Percentiles rank a stretch among this genome's conserved stretches.
Evolutionary conservation across 768 basidiomycete species (phyloP).

Genomic region (Boletus sp.): DNA sequence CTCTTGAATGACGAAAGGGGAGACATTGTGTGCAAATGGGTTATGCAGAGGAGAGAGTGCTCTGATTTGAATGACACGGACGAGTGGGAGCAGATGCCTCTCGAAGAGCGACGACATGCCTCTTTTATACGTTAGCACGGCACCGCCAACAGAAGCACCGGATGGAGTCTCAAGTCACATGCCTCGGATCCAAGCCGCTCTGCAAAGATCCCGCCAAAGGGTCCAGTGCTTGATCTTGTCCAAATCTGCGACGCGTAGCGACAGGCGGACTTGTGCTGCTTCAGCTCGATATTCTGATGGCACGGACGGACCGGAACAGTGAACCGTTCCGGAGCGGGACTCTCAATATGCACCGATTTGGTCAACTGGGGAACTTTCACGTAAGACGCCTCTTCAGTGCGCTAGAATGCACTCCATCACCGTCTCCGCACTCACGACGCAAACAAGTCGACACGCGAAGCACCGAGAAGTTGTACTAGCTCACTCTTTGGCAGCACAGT

Average conservation of each 20-base stretch:
- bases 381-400: background rate
- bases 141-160: background rate
- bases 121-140: conserved; percentile 20
- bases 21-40: conserved; percentile 8
- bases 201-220: conserved; percentile 9
- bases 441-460: background rate
- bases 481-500: too few species aligned
- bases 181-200: conserved; percentile 14
- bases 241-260: background rate
- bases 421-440: background rate
- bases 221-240: background rate
- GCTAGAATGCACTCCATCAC: background rate
- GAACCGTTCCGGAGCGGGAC: background rate
- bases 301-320: background rate
- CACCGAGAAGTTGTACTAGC: too few species aligned
- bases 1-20: conserved; percentile 22
- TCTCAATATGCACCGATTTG: background rate
- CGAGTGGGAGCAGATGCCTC: background rate
- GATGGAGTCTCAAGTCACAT: background rate
- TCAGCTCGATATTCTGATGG: conserved; percentile 6
- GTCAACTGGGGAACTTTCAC: background rate
- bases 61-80: background rate
- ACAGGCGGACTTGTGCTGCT: background rate
- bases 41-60: background rate
- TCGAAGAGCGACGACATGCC: background rate